phyloP scores from a whole-genome alignment of 2,329 filamentous ascomycete species.

The Aspergillus costaricaensis region DNA sequence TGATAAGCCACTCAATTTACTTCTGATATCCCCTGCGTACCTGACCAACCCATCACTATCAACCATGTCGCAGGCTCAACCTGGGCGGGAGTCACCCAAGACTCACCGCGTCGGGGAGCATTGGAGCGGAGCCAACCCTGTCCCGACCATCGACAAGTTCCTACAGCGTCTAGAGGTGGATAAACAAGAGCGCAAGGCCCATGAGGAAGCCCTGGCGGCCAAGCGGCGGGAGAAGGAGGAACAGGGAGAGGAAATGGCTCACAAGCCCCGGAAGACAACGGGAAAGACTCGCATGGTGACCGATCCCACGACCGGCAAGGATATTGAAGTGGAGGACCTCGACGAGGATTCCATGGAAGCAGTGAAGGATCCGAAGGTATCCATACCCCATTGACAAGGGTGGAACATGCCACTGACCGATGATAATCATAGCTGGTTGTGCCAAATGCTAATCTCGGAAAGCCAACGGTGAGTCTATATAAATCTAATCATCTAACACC shows the following conservation, averaged over 20 bases:
- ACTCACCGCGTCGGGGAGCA: slow-evolving; percentile 61
- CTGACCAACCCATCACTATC: neutral
- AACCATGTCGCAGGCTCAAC: slow-evolving; percentile 20
- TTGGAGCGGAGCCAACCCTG: slow-evolving; percentile 79
- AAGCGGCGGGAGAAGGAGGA: slow-evolving; percentile 30
- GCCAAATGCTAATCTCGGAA: slow-evolving; percentile 85
- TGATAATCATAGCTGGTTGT: slow-evolving; percentile 64
- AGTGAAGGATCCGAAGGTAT: slow-evolving; percentile 70
- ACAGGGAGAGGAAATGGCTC: slow-evolving; percentile 52
- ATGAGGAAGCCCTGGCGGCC: slow-evolving; percentile 15
- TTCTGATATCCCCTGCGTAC: neutral
- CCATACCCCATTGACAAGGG: slow-evolving; percentile 12
- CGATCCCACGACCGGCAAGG: slow-evolving; percentile 82
- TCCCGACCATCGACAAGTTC: slow-evolving; percentile 86
- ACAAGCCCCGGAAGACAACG: slow-evolving; percentile 49
- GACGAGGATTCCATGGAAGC: slow-evolving; percentile 69
- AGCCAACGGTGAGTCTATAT: slow-evolving; percentile 59
- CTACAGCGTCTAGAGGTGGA: slow-evolving; percentile 75
- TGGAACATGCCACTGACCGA: too few relatives aligned
- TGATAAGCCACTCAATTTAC: neutral
- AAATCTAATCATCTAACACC: slow-evolving; percentile 5
- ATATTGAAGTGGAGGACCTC: slow-evolving; percentile 84
- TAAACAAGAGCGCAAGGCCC: slow-evolving; percentile 69
- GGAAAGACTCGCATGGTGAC: slow-evolving; percentile 65
- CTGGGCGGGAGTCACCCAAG: slow-evolving; percentile 23